Base-by-base conservation (phyloP, 108 stramenopile species). In the Nitzschia putrida region DNA sequence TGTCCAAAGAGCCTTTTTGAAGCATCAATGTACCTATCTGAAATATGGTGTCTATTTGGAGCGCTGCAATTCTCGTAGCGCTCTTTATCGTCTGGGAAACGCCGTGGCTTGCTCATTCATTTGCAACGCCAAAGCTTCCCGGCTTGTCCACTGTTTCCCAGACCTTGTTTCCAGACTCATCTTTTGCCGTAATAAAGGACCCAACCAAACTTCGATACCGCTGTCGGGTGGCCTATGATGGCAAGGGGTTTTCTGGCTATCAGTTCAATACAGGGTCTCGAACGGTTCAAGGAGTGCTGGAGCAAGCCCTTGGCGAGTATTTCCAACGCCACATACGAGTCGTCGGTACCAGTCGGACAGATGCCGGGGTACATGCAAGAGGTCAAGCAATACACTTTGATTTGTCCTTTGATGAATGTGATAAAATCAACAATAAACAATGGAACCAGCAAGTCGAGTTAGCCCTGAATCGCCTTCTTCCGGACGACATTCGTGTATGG, bases 341-440 rank as follows among this genome's bases (percentile, higher is more conserved):
- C 10, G 80, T 88, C 8, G 92, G 86, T 13, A 88, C 92, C 0
- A 78, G 88, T n/a, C 74, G 92, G 29, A 93, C 92, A 1, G 92
- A 93, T 76, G 78, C 89, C 1, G 89, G 89, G 11, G 92, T 93
- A 2, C 89, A 91, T 77, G 88, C 89, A 8, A 78, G 92, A 20
- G 92, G 89, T 39, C 92, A 93, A 74, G 92, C 92, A 0, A 70
- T 91, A 68, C 92, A 93, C 77, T 93, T 93, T 66, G 92, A 93
- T 73, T 76, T 93, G 57, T 58, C 21, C 65, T 50, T 5, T 34
- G 45, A 73, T 54, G 56, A 78, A 57, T 64, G 34, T 37, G 18
- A 49, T 16, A 18, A 2, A 49, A 6, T 49, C 3, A 3, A 18
- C 2, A 18, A 49, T 5, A 2, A 49, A 18, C 2, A 4, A 49